These are phyloP conservation scores for Radiomyces spectabilis DNA, from an alignment of 192 early-diverging fungal genomes.

Conservation along the genomic window DNA sequence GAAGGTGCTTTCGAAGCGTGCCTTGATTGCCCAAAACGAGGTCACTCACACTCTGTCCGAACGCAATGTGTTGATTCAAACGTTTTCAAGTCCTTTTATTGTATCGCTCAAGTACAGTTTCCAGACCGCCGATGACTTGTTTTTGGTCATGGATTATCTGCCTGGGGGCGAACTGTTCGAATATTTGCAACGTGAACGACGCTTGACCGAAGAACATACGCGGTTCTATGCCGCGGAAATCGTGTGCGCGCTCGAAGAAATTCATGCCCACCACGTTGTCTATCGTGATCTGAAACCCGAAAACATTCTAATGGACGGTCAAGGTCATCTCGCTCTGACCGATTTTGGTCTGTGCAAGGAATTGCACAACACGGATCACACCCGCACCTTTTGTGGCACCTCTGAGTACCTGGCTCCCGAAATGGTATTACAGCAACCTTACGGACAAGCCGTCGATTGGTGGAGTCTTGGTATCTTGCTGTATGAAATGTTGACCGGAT, in stretches of 20 bases:
- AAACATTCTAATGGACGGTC: conserved; percentile 56
- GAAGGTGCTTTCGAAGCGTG: conserved; percentile 73
- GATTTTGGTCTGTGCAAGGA: conserved; percentile 81
- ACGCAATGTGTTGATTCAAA: conserved; percentile 66
- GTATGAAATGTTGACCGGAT: conserved; percentile 64
- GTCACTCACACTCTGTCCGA: conserved; percentile 70
- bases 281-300: conserved; percentile 72
- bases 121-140: conserved; percentile 69
- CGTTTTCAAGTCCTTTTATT: conserved; percentile 59
- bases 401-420: conserved; percentile 87
- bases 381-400: conserved; percentile 88
- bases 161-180: conserved; percentile 76
- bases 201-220: conserved; percentile 53
- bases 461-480: conserved; percentile 76
- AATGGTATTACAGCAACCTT: conserved; percentile 61
- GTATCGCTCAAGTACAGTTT: conserved; percentile 74
- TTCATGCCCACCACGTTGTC: conserved; percentile 60
- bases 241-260: conserved; percentile 57
- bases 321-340: conserved; percentile 64
- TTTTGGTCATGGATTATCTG: conserved; percentile 74
- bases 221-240: conserved; percentile 67
- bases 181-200: conserved; percentile 61
- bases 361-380: conserved; percentile 35
- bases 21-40: conserved; percentile 67
- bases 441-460: conserved; percentile 73